phyloP scores from a whole-genome alignment of 257 asterid genomes.

The Scutellaria minor region DNA sequence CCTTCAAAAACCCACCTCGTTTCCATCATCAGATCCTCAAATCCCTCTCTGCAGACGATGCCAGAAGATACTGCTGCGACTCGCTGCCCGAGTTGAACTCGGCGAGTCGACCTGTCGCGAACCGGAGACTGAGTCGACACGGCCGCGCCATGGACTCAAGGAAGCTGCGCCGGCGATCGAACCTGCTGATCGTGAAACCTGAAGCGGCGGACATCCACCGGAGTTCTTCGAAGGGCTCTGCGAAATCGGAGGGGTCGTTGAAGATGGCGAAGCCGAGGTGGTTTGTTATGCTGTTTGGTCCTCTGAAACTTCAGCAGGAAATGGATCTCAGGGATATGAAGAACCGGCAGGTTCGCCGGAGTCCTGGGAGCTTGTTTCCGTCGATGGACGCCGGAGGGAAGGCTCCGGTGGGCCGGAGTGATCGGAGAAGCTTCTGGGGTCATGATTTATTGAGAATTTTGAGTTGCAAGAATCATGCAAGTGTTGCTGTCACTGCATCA shows the following conservation, averaged over 20 bases:
- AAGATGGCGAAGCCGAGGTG: conserved; percentile 42
- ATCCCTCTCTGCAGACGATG: conserved; percentile 44
- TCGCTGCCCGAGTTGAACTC: conserved; percentile 21
- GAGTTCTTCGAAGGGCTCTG: conserved; percentile 34
- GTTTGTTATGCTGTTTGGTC: conserved; percentile 62
- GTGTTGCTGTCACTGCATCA: conserved; percentile 56
- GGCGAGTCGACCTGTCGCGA: neutral
- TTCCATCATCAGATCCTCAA: conserved; percentile 31
- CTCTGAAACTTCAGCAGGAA: conserved; percentile 52
- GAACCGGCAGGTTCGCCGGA: conserved; percentile 60
- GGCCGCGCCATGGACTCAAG: conserved; percentile 45
- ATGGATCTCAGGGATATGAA: conserved; percentile 66
- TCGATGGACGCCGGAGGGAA: conserved; percentile 26
- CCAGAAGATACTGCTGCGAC: conserved; percentile 22
- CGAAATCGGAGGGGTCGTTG: conserved; percentile 30
- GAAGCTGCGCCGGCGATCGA: conserved; percentile 17
- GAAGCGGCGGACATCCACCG: conserved; percentile 36
- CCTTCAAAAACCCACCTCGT: conserved; percentile 35
- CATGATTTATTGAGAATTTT: conserved; percentile 52
- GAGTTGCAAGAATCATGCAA: conserved; percentile 60
- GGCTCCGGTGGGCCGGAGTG: conserved; percentile 22
- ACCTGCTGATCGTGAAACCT: neutral
- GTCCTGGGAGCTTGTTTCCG: conserved; percentile 40
- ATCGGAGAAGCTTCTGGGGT: conserved; percentile 43
- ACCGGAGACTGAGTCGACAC: conserved; percentile 20